A percentile compares a stretch with the other conserved stretches of the same genome.
phyloP scores from a whole-genome alignment of 2,329 filamentous ascomycete species.

The Apiospora kogelbergensis region DNA sequence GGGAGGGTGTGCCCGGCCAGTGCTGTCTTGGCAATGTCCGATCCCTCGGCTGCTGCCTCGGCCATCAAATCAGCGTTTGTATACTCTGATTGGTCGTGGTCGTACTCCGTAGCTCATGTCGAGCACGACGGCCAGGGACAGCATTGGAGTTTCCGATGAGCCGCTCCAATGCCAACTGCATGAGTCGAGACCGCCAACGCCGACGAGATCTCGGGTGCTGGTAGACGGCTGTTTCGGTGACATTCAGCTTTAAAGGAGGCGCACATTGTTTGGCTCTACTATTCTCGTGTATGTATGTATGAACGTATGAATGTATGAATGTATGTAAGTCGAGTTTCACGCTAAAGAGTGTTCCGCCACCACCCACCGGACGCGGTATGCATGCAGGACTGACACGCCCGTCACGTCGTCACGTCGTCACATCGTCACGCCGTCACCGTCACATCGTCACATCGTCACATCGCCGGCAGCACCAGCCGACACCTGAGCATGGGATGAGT shows the following conservation, averaged over 20 bases:
- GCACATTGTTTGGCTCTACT: neutral
- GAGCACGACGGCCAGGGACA: neutral
- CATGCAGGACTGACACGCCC: neutral
- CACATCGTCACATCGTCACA: neutral
- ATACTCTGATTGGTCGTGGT: neutral
- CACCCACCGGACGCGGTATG: neutral
- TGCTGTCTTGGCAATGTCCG: neutral
- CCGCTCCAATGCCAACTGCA: neutral
- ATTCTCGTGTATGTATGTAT: neutral
- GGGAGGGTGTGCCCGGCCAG: neutral
- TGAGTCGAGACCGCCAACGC: neutral
- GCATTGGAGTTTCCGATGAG: neutral
- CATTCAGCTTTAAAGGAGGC: conserved; percentile 1
- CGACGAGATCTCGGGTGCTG: neutral
- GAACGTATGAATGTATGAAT: neutral
- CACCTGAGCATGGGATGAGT: neutral
- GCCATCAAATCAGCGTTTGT: neutral
- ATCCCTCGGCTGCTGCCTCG: neutral
- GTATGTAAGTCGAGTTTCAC: neutral
- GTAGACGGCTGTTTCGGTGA: neutral
- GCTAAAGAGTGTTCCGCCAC: neutral
- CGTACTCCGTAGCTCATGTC: neutral
- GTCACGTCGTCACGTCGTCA: neutral
- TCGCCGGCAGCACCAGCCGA: neutral
- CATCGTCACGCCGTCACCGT: neutral